These are phyloP conservation scores for Kazachstania bromeliacearum DNA, from an alignment of 805 yeast genomes.

Conservation along the genomic window DNA sequence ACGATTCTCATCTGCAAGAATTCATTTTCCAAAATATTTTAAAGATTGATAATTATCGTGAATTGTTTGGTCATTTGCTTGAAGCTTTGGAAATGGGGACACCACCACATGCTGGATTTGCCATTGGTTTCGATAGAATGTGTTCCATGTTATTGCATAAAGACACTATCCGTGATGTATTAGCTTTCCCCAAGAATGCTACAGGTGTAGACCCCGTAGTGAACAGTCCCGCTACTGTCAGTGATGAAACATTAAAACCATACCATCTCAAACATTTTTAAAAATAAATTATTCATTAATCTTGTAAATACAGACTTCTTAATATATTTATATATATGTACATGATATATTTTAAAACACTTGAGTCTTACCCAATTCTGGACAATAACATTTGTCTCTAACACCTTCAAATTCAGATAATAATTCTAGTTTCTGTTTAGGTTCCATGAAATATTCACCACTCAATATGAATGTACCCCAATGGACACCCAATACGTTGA, in stretches of 20 bases:
- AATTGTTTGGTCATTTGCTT: constrained; percentile 76
- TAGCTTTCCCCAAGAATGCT: constrained; percentile 91
- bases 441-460: constrained; percentile 82
- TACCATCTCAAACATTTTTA: constrained; percentile 33
- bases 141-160: constrained; percentile 83
- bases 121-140: constrained; percentile 88
- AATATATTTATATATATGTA: not conserved
- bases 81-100: constrained; percentile 81
- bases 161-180: constrained; percentile 76
- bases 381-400: constrained; percentile 40
- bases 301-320: not conserved
- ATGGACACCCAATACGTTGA: constrained; percentile 75
- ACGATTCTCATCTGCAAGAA: constrained; percentile 70
- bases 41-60: constrained; percentile 46
- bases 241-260: constrained; percentile 38
- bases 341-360: constrained; percentile 28
- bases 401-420: constrained; percentile 35
- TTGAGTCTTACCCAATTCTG: constrained; percentile 68
- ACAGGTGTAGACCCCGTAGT: constrained; percentile 85
- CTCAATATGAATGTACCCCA: constrained; percentile 94
- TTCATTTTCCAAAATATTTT: constrained; percentile 61
- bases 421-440: constrained; percentile 48
- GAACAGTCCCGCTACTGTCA: constrained; percentile 67
- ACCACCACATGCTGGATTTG: constrained; percentile 98
- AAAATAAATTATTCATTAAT: not conserved